Conservation (phyloP, 371 early-diverging fungal genomes). For the Rhizomucor miehei region DNA sequence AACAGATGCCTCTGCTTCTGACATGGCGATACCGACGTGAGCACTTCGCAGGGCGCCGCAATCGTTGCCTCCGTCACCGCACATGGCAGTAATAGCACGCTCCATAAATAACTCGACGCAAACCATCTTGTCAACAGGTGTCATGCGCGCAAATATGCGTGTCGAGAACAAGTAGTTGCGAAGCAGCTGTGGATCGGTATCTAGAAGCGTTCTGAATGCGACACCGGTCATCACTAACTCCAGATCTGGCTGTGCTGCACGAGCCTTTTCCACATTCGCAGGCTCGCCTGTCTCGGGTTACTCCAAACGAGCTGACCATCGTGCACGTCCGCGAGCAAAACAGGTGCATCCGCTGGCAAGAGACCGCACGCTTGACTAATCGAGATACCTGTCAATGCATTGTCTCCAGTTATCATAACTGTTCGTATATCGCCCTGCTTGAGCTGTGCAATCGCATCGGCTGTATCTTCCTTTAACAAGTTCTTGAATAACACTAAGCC, state of each 20-base stretch:
- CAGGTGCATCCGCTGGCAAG: constrained; percentile 25
- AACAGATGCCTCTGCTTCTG: constrained; percentile 73
- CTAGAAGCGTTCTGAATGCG: constrained; percentile 53
- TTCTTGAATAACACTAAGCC: constrained; percentile 84
- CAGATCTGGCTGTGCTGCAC: constrained; percentile 19
- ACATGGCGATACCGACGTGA: constrained; percentile 93
- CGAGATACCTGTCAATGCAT: constrained; percentile 71
- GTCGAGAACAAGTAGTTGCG: constrained; percentile 44
- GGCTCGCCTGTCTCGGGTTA: constrained; percentile 19
- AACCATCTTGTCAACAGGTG: constrained; percentile 64
- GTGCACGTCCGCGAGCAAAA: constrained; percentile 70
- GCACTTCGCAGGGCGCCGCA: constrained; percentile 92
- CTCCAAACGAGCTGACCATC: constrained; percentile 48
- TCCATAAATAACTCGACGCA: constrained; percentile 61
- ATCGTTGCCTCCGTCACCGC: constrained; percentile 99
- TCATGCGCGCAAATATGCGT: constrained; percentile 77
- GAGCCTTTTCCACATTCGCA: constrained; percentile 7
- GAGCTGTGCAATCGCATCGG: constrained; percentile 64
- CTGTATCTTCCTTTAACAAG: constrained; percentile 73
- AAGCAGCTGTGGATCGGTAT: constrained; percentile 17
- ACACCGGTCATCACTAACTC: constrained; percentile 70
- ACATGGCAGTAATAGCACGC: constrained; percentile 78
- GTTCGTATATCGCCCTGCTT: constrained; percentile 72
- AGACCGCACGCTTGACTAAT: constrained; percentile 56
- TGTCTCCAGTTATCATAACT: constrained; percentile 95